phyloP scores from a whole-genome alignment of 1,139 yeast species.

The Taphrina sp. region DNA sequence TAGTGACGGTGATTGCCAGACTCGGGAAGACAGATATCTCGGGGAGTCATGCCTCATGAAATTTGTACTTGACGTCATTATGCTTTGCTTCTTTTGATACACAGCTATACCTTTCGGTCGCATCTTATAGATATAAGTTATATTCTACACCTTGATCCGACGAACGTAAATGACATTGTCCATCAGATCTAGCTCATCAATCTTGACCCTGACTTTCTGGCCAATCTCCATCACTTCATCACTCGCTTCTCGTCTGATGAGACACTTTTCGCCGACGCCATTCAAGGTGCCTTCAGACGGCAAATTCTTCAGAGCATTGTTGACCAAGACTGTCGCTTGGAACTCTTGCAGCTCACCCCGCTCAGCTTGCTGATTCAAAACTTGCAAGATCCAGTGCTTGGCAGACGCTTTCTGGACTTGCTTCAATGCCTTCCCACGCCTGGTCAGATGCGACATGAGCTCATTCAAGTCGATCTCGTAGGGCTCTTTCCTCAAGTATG shows the following conservation, averaged over 20 bases:
- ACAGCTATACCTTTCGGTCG: too few relatives aligned
- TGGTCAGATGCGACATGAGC: background rate
- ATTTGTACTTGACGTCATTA: too few relatives aligned
- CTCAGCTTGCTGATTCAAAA: slow-evolving; percentile 6
- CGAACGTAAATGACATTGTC: slow-evolving; percentile 14
- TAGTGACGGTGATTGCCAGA: too few relatives aligned
- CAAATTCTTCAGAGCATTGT: slow-evolving; percentile 1
- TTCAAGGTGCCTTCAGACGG: slow-evolving; percentile 13
- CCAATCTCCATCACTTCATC: slow-evolving; percentile 9
- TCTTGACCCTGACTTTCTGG: background rate
- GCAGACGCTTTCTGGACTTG: background rate
- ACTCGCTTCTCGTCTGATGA: slow-evolving; percentile 3
- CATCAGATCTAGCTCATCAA: slow-evolving; percentile 18
- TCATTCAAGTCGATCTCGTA: slow-evolving; percentile 11
- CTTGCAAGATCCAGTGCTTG: slow-evolving; percentile 12
- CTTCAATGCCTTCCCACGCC: slow-evolving; percentile 13
- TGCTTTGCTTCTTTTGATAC: too few relatives aligned
- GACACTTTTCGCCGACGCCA: background rate
- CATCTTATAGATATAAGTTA: too few relatives aligned
- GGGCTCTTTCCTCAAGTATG: slow-evolving; percentile 41
- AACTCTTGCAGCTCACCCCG: background rate
- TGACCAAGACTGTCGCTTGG: background rate
- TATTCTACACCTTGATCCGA: background rate
- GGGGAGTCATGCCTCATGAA: too few relatives aligned
- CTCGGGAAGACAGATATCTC: too few relatives aligned